A percentile compares a stretch with the other conserved stretches of the same genome.
phyloP scores from a whole-genome alignment of 2,329 filamentous ascomycete genomes.

The Teratosphaeria destructans region DNA sequence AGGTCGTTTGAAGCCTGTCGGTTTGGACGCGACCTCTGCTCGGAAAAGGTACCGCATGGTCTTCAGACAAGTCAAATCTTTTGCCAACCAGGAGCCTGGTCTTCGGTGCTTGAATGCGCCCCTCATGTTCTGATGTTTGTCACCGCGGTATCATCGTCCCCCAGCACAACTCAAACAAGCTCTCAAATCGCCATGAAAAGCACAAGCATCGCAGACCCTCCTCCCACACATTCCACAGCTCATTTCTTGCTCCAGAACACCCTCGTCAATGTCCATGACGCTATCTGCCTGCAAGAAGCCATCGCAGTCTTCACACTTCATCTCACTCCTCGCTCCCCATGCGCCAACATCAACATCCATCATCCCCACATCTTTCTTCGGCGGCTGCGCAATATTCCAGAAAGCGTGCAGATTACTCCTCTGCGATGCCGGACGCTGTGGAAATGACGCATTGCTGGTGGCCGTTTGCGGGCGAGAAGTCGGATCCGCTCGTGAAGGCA shows the following conservation, averaged over 20 bases:
- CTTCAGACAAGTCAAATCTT: background rate
- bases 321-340: background rate
- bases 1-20: background rate
- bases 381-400: conserved; percentile 30
- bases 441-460: conserved; percentile 2
- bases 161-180: conserved; percentile 33
- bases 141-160: background rate
- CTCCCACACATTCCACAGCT: conserved; percentile 30
- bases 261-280: conserved; percentile 27
- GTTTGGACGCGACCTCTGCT: background rate
- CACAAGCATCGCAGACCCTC: conserved; percentile 33
- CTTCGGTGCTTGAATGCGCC: background rate
- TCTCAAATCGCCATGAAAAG: conserved; percentile 27
- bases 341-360: background rate
- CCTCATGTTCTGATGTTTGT: background rate
- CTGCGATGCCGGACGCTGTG: conserved; percentile 19
- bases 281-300: conserved; percentile 20
- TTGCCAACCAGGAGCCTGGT: background rate
- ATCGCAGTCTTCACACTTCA: conserved; percentile 38
- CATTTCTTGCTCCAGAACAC: conserved; percentile 19
- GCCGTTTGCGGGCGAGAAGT: conserved; percentile 10
- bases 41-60: background rate
- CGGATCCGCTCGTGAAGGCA: conserved; percentile 3
- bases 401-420: conserved; percentile 39
- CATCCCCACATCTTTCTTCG: background rate